Evolutionary conservation across 2,329 filamentous ascomycete genomes (phyloP).

Genomic region (Colletotrichum sp.): DNA sequence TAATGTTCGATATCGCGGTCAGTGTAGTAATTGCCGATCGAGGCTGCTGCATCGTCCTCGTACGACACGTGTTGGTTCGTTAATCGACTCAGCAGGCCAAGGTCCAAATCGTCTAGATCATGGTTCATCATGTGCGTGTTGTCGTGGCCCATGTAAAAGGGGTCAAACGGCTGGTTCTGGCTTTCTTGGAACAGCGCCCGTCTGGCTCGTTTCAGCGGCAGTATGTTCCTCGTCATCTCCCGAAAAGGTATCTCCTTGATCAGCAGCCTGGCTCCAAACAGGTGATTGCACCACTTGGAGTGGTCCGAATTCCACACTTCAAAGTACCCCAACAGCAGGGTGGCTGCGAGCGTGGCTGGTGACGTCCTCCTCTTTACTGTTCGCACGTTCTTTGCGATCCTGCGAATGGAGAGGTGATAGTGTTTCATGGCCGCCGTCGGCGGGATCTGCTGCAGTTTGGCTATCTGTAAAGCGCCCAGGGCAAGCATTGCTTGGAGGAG

Average conservation of each 20-base stretch:
- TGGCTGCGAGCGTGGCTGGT: slow-evolving; percentile 85
- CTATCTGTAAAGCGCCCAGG: slow-evolving; percentile 84
- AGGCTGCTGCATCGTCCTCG: slow-evolving; percentile 14
- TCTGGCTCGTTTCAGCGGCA: slow-evolving; percentile 61
- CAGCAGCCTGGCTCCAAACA: slow-evolving; percentile 83
- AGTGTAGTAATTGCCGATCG: slow-evolving; percentile 39
- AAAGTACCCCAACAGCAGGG: slow-evolving; percentile 86
- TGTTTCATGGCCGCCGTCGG: slow-evolving; percentile 87
- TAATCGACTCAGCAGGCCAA: slow-evolving; percentile 44
- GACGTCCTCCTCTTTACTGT: slow-evolving; percentile 72
- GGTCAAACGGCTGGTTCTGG: slow-evolving; percentile 33
- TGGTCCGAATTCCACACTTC: slow-evolving; percentile 96
- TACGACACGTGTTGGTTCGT: slow-evolving; percentile 41
- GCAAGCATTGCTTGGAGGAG: slow-evolving; percentile 91
- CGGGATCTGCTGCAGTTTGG: slow-evolving; percentile 76
- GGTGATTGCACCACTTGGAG: slow-evolving; percentile 92
- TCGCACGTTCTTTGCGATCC: slow-evolving; percentile 77
- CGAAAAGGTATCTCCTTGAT: slow-evolving; percentile 82
- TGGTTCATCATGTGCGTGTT: slow-evolving; percentile 24
- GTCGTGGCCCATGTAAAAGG: slow-evolving; percentile 27
- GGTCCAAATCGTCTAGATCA: slow-evolving; percentile 45
- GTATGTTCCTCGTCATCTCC: slow-evolving; percentile 73
- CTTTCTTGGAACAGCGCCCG: slow-evolving; percentile 41
- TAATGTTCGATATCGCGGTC: slow-evolving; percentile 77
- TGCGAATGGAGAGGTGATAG: slow-evolving; percentile 84